phyloP scores from a whole-genome alignment of 371 early-diverging fungal genomes.

The Mortierella sp. region DNA sequence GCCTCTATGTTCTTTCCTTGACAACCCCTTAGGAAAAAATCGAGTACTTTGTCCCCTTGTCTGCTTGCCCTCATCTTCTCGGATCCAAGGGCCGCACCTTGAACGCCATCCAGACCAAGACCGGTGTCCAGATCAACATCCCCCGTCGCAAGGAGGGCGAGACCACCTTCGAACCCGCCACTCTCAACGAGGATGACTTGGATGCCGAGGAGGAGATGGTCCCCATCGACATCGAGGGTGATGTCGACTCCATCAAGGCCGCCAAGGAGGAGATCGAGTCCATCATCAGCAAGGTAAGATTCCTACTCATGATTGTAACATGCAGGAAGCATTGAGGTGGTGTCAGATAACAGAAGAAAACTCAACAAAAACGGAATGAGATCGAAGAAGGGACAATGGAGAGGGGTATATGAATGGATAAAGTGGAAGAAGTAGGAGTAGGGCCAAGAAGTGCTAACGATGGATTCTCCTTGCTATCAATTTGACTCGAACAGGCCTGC shows the following conservation, averaged over 20 bases:
- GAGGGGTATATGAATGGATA: too few species aligned
- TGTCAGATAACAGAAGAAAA: too few species aligned
- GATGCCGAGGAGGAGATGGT: constrained; percentile 69
- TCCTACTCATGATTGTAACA: background rate
- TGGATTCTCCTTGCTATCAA: too few species aligned
- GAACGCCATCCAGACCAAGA: constrained; percentile 79
- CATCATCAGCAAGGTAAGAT: constrained; percentile 82
- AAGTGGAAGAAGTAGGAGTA: background rate
- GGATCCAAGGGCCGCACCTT: constrained; percentile 90
- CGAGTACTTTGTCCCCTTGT: constrained; percentile 82
- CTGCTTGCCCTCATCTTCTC: constrained; percentile 86
- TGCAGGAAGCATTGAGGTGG: too few species aligned
- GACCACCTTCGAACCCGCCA: constrained; percentile 41
- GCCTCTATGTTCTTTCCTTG: background rate
- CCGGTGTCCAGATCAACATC: constrained; percentile 84
- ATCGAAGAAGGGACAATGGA: too few species aligned
- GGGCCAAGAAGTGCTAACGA: background rate
- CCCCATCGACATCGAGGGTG: constrained; percentile 87
- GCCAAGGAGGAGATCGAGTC: constrained; percentile 91
- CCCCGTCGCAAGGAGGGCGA: constrained; percentile 73
- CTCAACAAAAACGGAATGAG: too few species aligned
- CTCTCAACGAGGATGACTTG: constrained; percentile 65
- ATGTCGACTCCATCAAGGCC: constrained; percentile 83
- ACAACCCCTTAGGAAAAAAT: constrained; percentile 46
- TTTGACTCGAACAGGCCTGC: constrained; percentile 42